These are phyloP conservation scores for Albophoma yamanashiensis DNA, from an alignment of 2,329 filamentous ascomycete genomes.

Conservation along the genomic window DNA sequence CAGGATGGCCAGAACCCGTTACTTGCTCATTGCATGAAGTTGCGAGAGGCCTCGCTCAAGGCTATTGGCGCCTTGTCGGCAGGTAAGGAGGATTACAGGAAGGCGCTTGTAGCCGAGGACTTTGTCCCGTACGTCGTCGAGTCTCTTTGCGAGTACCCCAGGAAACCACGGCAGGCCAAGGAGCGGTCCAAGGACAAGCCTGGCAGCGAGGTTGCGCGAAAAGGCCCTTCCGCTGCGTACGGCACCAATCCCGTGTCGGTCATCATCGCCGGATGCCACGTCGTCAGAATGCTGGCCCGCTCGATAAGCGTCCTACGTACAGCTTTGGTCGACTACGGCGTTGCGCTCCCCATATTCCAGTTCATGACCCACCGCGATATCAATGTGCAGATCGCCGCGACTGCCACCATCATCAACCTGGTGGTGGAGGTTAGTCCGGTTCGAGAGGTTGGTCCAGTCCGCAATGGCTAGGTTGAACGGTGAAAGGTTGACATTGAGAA, in stretches of 20 bases:
- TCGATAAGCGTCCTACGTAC: conserved; percentile 80
- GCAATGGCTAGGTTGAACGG: background rate
- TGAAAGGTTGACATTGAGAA: conserved; percentile 24
- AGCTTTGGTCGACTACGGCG: conserved; percentile 73
- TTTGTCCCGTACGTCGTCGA: conserved; percentile 74
- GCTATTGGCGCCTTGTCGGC: conserved; percentile 74
- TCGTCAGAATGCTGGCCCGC: conserved; percentile 69
- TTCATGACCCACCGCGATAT: conserved; percentile 66
- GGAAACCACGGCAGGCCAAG: conserved; percentile 33
- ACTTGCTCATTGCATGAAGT: conserved; percentile 59
- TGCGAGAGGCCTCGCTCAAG: conserved; percentile 66
- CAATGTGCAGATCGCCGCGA: conserved; percentile 78
- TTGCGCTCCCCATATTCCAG: conserved; percentile 65
- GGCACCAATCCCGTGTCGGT: conserved; percentile 68
- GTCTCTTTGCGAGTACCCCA: conserved; percentile 53
- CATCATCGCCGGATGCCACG: conserved; percentile 75
- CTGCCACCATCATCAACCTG: conserved; percentile 74
- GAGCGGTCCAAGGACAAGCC: conserved; percentile 28
- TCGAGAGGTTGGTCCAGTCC: conserved; percentile 50
- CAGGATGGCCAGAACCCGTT: conserved; percentile 47
- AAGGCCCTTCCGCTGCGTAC: conserved; percentile 34
- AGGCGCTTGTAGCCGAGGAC: conserved; percentile 72
- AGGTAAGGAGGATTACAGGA: conserved; percentile 75
- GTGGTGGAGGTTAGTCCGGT: conserved; percentile 85
- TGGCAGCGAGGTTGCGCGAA: conserved; percentile 18